Evolutionary conservation across 768 basidiomycete species (phyloP).

Genomic region (Pulveroboletus sp.): DNA sequence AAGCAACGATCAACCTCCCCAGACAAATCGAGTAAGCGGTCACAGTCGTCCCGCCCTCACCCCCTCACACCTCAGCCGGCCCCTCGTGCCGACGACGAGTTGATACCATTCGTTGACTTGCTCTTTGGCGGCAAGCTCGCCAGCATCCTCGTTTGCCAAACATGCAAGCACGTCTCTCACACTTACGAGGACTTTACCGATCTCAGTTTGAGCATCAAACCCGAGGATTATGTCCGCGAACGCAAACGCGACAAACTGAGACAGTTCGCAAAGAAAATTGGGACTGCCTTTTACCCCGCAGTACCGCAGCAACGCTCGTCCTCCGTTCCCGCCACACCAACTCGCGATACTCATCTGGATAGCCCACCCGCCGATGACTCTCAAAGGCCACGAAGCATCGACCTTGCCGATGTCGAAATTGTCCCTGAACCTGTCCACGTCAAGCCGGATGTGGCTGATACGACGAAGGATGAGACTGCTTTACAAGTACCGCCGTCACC

Average conservation of each 20-base stretch:
- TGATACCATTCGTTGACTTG: constrained; percentile 79
- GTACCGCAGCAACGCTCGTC: constrained; percentile 46
- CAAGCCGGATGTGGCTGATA: background rate
- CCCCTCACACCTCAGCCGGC: background rate
- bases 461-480: constrained; percentile 1
- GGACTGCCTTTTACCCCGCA: constrained; percentile 21
- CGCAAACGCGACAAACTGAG: constrained; percentile 76
- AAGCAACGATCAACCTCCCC: constrained; percentile 55
- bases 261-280: constrained; percentile 63
- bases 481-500: constrained; percentile 4
- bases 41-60: background rate
- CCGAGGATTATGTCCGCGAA: constrained; percentile 68
- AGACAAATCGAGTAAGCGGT: constrained; percentile 33
- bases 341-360: constrained; percentile 30
- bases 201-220: constrained; percentile 83
- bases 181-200: constrained; percentile 83
- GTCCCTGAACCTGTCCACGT: constrained; percentile 6
- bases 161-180: constrained; percentile 89
- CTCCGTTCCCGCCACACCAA: constrained; percentile 49
- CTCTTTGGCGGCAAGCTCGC: constrained; percentile 87
- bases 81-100: constrained; percentile 38
- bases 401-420: constrained; percentile 33
- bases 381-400: constrained; percentile 31
- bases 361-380: constrained; percentile 20
- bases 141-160: constrained; percentile 89